Conservation (phyloP, 78 protist genomes). For the Dictyostelium firmibasis region DNA sequence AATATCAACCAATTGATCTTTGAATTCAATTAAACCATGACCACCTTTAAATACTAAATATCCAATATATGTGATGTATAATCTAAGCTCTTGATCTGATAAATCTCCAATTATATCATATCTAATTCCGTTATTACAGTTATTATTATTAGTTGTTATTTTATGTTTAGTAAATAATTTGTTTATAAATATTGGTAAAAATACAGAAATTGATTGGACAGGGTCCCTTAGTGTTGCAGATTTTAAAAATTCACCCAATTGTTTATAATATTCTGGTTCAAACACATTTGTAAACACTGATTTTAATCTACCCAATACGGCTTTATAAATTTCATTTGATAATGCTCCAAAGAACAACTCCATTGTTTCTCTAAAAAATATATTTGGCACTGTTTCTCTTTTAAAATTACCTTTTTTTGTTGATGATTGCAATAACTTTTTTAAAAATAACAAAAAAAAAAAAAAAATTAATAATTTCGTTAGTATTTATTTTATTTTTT, state of each 20-base stretch:
- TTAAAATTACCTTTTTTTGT: constrained; percentile 14
- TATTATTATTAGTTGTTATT: not conserved
- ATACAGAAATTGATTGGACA: not conserved
- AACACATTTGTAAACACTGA: constrained; percentile 9
- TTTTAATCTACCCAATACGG: constrained; percentile 13
- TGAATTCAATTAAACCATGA: not conserved
- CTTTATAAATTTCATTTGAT: constrained; percentile 43
- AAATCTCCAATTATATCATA: not conserved
- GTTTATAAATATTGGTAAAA: constrained; percentile 35
- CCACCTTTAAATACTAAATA: constrained; percentile 46
- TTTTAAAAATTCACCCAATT: constrained; percentile 17
- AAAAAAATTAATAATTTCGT: not conserved
- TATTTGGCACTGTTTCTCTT: constrained; percentile 41
- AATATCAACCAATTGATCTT: constrained; percentile 7
- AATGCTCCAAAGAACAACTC: constrained; percentile 38
- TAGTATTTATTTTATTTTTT: not conserved
- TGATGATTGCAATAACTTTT: constrained; percentile 13
- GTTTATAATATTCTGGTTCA: constrained; percentile 75
- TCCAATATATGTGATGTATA: constrained; percentile 41
- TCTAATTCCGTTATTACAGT: not conserved
- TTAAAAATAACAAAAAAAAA: not conserved
- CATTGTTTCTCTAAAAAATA: constrained; percentile 23
- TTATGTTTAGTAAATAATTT: not conserved
- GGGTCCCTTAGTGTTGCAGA: constrained; percentile 44
- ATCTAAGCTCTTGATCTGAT: constrained; percentile 55